phyloP scores from a whole-genome alignment of 352 stramenopile species.

The Pythium inflatum region DNA sequence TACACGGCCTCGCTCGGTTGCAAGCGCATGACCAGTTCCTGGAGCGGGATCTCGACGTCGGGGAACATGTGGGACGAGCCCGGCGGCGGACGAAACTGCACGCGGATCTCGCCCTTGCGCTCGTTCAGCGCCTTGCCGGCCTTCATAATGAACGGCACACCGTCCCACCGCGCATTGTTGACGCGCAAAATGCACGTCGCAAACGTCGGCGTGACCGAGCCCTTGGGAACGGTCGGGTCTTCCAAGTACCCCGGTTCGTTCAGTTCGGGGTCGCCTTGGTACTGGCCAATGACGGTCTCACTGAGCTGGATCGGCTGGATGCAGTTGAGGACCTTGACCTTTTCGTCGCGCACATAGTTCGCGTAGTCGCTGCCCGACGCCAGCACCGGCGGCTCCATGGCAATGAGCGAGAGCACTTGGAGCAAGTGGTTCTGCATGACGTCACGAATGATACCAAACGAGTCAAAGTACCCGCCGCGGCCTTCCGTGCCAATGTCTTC shows the following conservation, averaged over 20 bases:
- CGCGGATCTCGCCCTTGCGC: constrained; percentile 96
- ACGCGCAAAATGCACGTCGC: constrained; percentile 90
- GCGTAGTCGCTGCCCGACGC: constrained; percentile 86
- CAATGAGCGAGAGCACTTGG: constrained; percentile 97
- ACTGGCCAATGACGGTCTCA: constrained; percentile 98
- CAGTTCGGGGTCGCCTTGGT: constrained; percentile 81
- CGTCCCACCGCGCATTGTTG: constrained; percentile 95
- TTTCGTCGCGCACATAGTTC: constrained; percentile 96
- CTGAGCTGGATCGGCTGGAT: constrained; percentile 93
- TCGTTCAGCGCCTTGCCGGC: constrained; percentile 98
- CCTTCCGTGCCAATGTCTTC: constrained; percentile 97
- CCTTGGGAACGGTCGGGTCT: constrained; percentile 94
- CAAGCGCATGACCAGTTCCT: constrained; percentile 97
- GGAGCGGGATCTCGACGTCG: constrained; percentile 84
- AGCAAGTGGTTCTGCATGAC: constrained; percentile 99
- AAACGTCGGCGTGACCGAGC: constrained; percentile 93
- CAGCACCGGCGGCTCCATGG: constrained; percentile 94
- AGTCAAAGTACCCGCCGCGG: constrained; percentile 97
- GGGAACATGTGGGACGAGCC: constrained; percentile 92
- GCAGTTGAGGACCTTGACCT: constrained; percentile 97
- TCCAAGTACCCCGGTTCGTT: constrained; percentile 94
- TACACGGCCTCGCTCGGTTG: constrained; percentile 98
- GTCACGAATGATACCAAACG: constrained; percentile 98
- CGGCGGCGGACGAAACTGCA: constrained; percentile 96
- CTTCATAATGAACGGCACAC: constrained; percentile 99